A percentile compares a stretch with the other conserved stretches of the same genome.
Evolutionary conservation across 2,329 filamentous ascomycete species (phyloP).

Genomic region (Plectosphaerella sp.): DNA sequence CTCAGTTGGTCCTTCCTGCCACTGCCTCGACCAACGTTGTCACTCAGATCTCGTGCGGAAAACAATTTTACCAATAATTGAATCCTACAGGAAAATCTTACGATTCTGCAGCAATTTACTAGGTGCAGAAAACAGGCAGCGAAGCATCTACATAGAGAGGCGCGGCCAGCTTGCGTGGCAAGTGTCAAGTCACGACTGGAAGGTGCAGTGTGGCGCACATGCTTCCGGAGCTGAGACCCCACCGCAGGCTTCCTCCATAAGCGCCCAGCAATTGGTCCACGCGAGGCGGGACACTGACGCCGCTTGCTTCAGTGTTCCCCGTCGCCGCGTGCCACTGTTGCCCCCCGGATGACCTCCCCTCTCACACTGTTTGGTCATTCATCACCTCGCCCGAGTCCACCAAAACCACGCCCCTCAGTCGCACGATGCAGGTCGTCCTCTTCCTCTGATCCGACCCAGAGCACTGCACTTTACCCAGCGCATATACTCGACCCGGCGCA

Average conservation of each 20-base stretch:
- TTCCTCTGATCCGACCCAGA: neutral
- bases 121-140: no score
- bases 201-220: no score
- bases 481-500: no score
- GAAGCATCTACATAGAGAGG: neutral
- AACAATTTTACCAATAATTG: no score
- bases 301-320: neutral
- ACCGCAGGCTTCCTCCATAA: no score
- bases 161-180: neutral
- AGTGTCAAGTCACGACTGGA: neutral
- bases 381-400: neutral
- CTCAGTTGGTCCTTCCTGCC: no score
- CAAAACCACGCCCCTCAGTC: neutral
- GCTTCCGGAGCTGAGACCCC: no score
- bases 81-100: no score
- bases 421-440: neutral
- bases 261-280: no score
- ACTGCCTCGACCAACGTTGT: no score
- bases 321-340: neutral
- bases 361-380: neutral
- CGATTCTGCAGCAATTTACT: no score
- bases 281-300: neutral
- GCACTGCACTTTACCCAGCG: neutral
- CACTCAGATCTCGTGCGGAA: no score
- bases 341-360: neutral